phyloP scores from a whole-genome alignment of 2,329 filamentous ascomycete species.

The Ceratocystis lukuohia region DNA sequence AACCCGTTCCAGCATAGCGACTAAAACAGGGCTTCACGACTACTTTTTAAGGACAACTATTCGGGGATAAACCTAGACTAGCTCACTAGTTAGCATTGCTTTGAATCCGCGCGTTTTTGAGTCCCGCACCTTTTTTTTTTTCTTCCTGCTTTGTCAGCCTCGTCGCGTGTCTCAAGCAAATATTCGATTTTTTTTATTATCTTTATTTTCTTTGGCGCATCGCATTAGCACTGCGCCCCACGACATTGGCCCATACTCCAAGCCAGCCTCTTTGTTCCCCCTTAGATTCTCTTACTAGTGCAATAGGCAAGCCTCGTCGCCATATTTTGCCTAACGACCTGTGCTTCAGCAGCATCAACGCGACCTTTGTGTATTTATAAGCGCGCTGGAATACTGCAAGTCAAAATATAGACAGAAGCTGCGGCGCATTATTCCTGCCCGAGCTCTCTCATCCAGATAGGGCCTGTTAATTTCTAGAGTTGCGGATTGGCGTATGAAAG shows the following conservation, averaged over 20 bases:
- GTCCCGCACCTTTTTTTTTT: not conserved
- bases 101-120: not conserved
- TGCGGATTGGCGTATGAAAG: not conserved
- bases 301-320: not conserved
- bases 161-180: constrained; percentile 10
- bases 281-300: not conserved
- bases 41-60: not conserved
- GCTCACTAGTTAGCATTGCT: not conserved
- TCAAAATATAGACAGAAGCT: not conserved
- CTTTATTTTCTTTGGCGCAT: not conserved
- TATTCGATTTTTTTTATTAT: constrained; percentile 9
- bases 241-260: too few relatives aligned
- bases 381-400: not conserved
- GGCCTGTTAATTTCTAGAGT: not conserved
- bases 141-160: constrained; percentile 10
- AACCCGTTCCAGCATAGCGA: not conserved
- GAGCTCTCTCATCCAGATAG: not conserved
- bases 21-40: too few relatives aligned
- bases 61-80: not conserved
- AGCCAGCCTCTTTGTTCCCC: not conserved
- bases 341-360: constrained; percentile 4
- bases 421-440: constrained; percentile 1
- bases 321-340: not conserved
- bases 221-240: not conserved
- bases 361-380: not conserved